These are phyloP conservation scores for Lomentospora prolificans DNA, from an alignment of 2,329 filamentous ascomycete species.

Conservation along the genomic window DNA sequence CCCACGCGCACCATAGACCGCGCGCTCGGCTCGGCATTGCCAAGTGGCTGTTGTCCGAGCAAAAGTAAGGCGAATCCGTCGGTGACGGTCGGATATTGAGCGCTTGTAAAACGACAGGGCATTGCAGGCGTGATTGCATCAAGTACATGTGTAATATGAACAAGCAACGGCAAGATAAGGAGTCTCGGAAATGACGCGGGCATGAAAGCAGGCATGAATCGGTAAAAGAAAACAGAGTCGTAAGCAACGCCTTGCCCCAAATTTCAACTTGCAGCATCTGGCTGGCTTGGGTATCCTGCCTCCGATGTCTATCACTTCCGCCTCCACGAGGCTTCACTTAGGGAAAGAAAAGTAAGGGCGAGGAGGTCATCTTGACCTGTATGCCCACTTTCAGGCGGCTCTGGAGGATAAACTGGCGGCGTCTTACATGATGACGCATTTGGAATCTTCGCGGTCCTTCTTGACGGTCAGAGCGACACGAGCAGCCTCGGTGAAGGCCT, in stretches of 20 bases:
- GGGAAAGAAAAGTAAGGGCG: not conserved
- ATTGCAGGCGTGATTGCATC: not conserved
- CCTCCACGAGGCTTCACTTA: not conserved
- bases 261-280: not conserved
- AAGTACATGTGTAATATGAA: not conserved
- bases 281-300: not conserved
- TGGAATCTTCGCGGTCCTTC: conserved; percentile 52
- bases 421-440: conserved; percentile 49
- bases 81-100: too few relatives aligned
- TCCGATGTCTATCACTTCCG: not conserved
- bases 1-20: not conserved
- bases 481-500: conserved; percentile 95
- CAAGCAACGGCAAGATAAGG: not conserved
- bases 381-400: too few relatives aligned
- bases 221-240: not conserved
- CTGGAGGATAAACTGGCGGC: too few relatives aligned
- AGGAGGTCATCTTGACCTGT: not conserved
- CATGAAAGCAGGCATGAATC: not conserved
- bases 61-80: too few relatives aligned
- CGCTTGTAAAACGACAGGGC: not conserved
- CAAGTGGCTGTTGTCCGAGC: too few relatives aligned
- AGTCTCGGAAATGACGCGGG: not conserved
- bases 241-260: not conserved
- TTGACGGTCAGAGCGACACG: conserved; percentile 76
- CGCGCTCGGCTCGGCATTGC: too few relatives aligned